Base-by-base conservation (phyloP, 208 protist genomes). In the Leishmania martiniquensis region DNA sequence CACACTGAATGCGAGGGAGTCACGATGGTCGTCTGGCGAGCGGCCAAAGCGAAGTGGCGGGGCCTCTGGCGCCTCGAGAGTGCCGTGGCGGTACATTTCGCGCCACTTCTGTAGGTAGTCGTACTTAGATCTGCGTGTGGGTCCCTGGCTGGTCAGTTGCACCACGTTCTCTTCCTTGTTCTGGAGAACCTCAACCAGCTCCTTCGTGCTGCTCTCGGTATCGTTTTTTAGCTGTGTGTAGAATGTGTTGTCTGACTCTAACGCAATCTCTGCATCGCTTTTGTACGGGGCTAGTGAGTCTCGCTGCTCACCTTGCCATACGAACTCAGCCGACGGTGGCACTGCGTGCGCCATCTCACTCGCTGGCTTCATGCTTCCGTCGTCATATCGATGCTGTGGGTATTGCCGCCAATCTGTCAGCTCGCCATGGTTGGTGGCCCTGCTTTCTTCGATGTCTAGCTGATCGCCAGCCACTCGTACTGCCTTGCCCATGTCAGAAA, bases 21-120 rank as follows among this genome's bases (percentile, higher is more conserved):
- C 86, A 22, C 85, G 83, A 80, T 96, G 91, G 67, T 97, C 94
- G 66, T 93, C 90, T 5, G 89, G 84, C 3, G 75, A 85, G 62
- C 86, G 91, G 7, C 94, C 94, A 78, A 96, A 96, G 37, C 86
- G 88, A 42, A 96, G 75, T 22, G 83, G 72, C 17, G 91, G 91
- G 15, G 70, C 80, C n/a, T 95, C 91, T 32, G 94, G 91, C 4
- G 83, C 93, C 65, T 98, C 94, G 42, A 98, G 90, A 2, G 92
- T 96, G 60, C 94, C 94, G 75, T 96, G 91, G 6, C 89, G 90
- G 80, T 98, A 98, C 94, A 98, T 98, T 67, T 96, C 91, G n/a
- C 91, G 76, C 91, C 92, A 98, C 80, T 96, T 95, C 70, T 92
- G 84, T 66, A 98, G 80, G 78, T 98, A 98, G 78, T 98, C 94